Evolutionary conservation across 1,284 basidiomycete genomes (phyloP).

Genomic region (Rhodotorula glutinis): DNA sequence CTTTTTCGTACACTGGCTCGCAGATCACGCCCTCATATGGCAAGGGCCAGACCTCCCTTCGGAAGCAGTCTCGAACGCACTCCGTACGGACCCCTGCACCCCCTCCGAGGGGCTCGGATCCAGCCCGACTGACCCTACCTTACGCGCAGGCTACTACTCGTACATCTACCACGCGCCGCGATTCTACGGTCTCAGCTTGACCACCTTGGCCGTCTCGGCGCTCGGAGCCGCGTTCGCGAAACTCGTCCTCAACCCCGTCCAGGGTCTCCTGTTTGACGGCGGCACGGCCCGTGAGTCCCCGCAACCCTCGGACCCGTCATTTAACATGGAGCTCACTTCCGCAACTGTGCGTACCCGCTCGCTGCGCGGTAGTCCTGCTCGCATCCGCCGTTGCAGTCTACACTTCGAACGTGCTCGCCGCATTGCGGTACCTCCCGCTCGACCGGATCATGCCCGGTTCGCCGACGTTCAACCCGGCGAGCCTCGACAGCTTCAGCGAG

Average conservation of each 20-base stretch:
- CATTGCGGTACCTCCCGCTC: constrained; percentile 37
- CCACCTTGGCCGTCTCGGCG: constrained; percentile 9
- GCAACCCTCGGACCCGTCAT: background rate
- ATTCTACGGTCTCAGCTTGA: constrained; percentile 18
- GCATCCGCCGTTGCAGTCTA: constrained; percentile 28
- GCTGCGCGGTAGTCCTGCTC: constrained; percentile 19
- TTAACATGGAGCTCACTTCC: background rate
- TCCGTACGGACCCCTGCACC: background rate
- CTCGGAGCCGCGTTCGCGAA: constrained; percentile 9
- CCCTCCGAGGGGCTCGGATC: background rate
- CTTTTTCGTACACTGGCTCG: constrained; percentile 29
- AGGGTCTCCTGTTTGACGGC: constrained; percentile 33
- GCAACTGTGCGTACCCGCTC: background rate
- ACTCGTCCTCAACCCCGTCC: constrained; percentile 21
- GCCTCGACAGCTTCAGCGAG: constrained; percentile 1
- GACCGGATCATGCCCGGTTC: background rate
- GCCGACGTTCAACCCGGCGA: background rate
- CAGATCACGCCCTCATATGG: constrained; percentile 29
- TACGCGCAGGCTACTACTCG: constrained; percentile 25
- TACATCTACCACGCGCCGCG: constrained; percentile 21
- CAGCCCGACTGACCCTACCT: background rate
- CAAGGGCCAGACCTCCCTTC: constrained; percentile 9
- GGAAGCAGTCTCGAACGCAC: constrained; percentile 4
- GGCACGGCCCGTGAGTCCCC: constrained; percentile 21
- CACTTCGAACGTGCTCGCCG: constrained; percentile 34